Percentiles rank a stretch among this genome's conserved stretches.
phyloP scores from a whole-genome alignment of 371 early-diverging fungal genomes.

The Synchytrium microbalum region DNA sequence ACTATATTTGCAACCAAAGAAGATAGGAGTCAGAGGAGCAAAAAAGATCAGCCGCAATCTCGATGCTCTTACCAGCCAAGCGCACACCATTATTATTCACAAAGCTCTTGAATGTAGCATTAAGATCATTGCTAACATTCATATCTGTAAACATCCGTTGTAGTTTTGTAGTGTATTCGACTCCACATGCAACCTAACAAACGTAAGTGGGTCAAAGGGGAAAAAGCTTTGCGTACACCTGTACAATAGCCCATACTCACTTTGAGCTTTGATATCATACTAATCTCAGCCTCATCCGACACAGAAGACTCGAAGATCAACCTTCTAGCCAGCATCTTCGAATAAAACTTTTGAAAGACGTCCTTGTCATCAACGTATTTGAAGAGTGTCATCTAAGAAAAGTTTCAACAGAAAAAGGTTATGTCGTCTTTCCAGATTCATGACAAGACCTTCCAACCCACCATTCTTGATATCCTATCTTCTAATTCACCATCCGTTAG shows the following conservation, averaged over 20 bases:
- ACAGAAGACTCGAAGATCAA: slow-evolving; percentile 33
- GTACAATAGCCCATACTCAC: slow-evolving; percentile 9
- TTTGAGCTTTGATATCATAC: slow-evolving; percentile 38
- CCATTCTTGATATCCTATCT: slow-evolving; percentile 39
- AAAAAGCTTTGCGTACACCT: neutral
- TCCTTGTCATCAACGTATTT: slow-evolving; percentile 52
- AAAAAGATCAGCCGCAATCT: neutral
- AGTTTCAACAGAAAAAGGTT: neutral
- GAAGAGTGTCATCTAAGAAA: slow-evolving; percentile 38
- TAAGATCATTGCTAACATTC: slow-evolving; percentile 64
- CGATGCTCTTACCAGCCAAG: slow-evolving; percentile 1
- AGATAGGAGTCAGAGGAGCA: neutral
- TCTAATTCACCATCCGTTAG: slow-evolving; percentile 47
- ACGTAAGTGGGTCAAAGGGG: slow-evolving; percentile 11
- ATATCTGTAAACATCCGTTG: slow-evolving; percentile 88
- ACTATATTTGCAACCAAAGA: too few relatives aligned
- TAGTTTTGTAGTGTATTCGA: slow-evolving; percentile 81
- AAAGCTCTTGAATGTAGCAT: slow-evolving; percentile 54
- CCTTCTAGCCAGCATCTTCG: slow-evolving; percentile 40
- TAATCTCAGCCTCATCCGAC: slow-evolving; percentile 39
- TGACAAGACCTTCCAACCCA: slow-evolving; percentile 4
- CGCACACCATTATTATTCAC: slow-evolving; percentile 26
- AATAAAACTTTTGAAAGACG: slow-evolving; percentile 51
- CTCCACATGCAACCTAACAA: slow-evolving; percentile 56
- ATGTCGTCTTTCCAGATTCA: neutral